Conservation (phyloP, 768 basidiomycete species). For the Pleurotus tuoliensis region DNA sequence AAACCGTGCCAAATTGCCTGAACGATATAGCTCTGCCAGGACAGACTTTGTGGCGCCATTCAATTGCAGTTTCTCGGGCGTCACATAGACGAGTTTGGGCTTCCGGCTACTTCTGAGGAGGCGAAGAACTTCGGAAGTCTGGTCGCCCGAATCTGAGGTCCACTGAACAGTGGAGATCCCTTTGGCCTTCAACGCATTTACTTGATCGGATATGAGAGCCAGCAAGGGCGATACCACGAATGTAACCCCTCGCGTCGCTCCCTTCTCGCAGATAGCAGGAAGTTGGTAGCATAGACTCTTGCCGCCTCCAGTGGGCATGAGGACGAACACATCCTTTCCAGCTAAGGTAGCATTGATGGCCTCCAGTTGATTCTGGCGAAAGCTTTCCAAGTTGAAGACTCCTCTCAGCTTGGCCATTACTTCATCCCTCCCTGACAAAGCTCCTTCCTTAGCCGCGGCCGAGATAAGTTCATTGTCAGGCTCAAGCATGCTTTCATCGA, state of each 20-base stretch:
- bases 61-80: conserved; percentile 82
- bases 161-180: conserved; percentile 68
- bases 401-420: conserved; percentile 47
- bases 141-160: conserved; percentile 44
- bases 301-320: conserved; percentile 96
- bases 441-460: neutral
- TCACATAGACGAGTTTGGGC: conserved; percentile 78
- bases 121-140: conserved; percentile 27
- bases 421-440: conserved; percentile 27
- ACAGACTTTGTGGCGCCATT: conserved; percentile 53
- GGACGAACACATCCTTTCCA: conserved; percentile 85
- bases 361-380: conserved; percentile 83
- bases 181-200: conserved; percentile 58
- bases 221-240: conserved; percentile 88
- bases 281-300: conserved; percentile 89
- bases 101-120: conserved; percentile 42
- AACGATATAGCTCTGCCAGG: conserved; percentile 53
- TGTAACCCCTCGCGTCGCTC: conserved; percentile 76
- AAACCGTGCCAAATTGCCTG: conserved; percentile 72
- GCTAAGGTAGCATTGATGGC: conserved; percentile 78
- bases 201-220: conserved; percentile 89
- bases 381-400: conserved; percentile 62
- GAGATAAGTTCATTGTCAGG: neutral
- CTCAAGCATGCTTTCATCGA: neutral
- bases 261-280: conserved; percentile 76